Percentiles rank a stretch among this genome's conserved stretches.
These are phyloP conservation scores for Stephanocyclus meneghinianus DNA, from an alignment of 352 stramenopile genomes.

Conservation along the genomic window DNA sequence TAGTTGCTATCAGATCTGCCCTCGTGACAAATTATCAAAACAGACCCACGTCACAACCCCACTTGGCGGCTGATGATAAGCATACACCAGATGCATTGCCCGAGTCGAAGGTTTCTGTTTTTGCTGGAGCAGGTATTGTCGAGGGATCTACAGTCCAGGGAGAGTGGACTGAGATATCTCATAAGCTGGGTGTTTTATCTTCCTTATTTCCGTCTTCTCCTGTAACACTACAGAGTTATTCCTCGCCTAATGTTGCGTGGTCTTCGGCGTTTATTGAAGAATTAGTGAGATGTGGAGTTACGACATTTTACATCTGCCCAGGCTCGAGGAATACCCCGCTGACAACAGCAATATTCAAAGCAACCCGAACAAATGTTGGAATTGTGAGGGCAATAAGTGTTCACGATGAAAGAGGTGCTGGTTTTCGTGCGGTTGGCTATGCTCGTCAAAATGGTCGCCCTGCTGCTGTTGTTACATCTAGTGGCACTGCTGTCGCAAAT, in stretches of 20 bases:
- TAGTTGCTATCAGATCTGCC: conserved; percentile 77
- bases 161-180: conserved; percentile 79
- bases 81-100: background rate
- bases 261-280: conserved; percentile 80
- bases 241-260: conserved; percentile 77
- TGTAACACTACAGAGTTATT: conserved; percentile 65
- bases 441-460: conserved; percentile 60
- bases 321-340: conserved; percentile 78
- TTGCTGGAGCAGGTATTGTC: conserved; percentile 78
- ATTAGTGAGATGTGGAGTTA: conserved; percentile 74
- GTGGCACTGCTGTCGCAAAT: conserved; percentile 80
- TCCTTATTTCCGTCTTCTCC: conserved; percentile 76
- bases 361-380: conserved; percentile 60
- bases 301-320: conserved; percentile 80
- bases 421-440: conserved; percentile 77
- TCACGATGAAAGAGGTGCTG: conserved; percentile 78
- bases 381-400: conserved; percentile 71
- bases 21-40: conserved; percentile 57
- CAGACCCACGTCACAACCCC: background rate
- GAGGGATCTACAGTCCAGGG: conserved; percentile 73
- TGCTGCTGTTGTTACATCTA: conserved; percentile 77
- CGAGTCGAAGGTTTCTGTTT: conserved; percentile 64
- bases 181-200: conserved; percentile 76
- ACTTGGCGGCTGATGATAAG: background rate
- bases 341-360: conserved; percentile 64